Evolutionary conservation across 1,139 yeast species (phyloP), one percentile per base, ranked within the genome.

Genomic region (Yamadazyma mexicana): DNA sequence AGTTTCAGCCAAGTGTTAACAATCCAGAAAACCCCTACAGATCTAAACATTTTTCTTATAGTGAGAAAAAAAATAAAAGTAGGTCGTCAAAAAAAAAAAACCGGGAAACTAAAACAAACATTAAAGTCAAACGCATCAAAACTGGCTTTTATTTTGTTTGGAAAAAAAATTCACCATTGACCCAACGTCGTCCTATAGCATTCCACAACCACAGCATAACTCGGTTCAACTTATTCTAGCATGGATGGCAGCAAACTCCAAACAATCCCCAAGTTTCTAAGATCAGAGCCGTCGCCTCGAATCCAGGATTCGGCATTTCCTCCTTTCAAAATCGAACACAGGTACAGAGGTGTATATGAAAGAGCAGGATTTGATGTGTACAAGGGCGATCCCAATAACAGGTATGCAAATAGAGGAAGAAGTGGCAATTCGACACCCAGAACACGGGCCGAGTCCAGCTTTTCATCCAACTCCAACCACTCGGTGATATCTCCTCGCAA

Each of bases 291-390:
- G 11, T 55, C 69, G 2, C 63, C 66, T 26, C 52, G 60, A 42
- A 50, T 62, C 32, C 59, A 59, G 42, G 70, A 68, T 41, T 62
- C 73, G 25, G 73, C 86, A 1, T 81, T 81, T 48, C 87, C 87
- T n/a, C 77, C 81, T 0, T 62, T 81, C 48, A 78, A 77, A 45
- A 67, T 75, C 2, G 75, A 74, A 34, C 78, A 73, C 38, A 62
- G 77, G 29, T 79, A 78, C 55, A 69, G 68, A 49, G 81, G 84
- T 1, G 86, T 79, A 4, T 74, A 80, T 48, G 86, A 81, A 56
- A 59, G 85, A 49, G 86, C 86, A 0, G 87, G 87, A 0, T 81
- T 81, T 49, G 85, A 80, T 33, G 77, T 78, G 25, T 67, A 67
- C 47, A 52, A 55, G 42, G 55, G 53, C 8, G 44, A 39, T 11